These are phyloP conservation scores for Paragyromitra xinjiangensis DNA, from an alignment of 495 filamentous ascomycete genomes.

Conservation along the genomic window DNA sequence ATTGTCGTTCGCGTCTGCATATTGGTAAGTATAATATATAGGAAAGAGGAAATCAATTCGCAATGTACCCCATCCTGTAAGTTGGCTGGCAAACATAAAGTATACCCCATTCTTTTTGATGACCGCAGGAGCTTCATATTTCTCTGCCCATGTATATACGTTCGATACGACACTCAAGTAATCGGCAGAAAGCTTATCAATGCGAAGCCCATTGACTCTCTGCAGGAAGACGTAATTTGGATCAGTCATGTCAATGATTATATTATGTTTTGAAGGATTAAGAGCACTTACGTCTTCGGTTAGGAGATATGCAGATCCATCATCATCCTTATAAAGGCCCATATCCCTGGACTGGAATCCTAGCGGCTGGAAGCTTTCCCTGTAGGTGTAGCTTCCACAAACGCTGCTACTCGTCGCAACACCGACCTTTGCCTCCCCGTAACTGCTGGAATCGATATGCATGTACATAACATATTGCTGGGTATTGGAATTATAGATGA, in stretches of 20 bases:
- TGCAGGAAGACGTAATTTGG: background rate
- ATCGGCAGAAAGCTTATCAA: slow-evolving; percentile 63
- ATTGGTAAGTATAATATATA: slow-evolving; percentile 60
- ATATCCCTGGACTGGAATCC: slow-evolving; percentile 68
- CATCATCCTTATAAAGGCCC: slow-evolving; percentile 65
- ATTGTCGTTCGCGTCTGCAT: slow-evolving; percentile 71
- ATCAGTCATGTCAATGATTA: slow-evolving; percentile 1
- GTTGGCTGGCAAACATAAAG: slow-evolving; percentile 65
- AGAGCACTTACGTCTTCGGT: slow-evolving; percentile 67
- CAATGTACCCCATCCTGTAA: slow-evolving; percentile 59
- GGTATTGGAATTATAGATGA: slow-evolving; percentile 65
- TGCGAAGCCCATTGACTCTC: slow-evolving; percentile 63
- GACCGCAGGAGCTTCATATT: slow-evolving; percentile 63
- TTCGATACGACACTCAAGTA: slow-evolving; percentile 60
- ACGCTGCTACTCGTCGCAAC: slow-evolving; percentile 68
- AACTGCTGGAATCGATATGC: slow-evolving; percentile 71
- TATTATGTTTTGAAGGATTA: background rate
- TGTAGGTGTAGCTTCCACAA: slow-evolving; percentile 67
- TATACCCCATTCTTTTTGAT: slow-evolving; percentile 65
- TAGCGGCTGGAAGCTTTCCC: slow-evolving; percentile 62
- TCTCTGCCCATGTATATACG: slow-evolving; percentile 61
- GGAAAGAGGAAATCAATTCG: background rate
- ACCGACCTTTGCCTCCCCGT: slow-evolving; percentile 71
- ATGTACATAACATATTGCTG: slow-evolving; percentile 67
- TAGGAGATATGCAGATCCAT: slow-evolving; percentile 70